Base-by-base conservation (phyloP, 2,329 filamentous ascomycete species). In the Exophiala phaeomuriformis region DNA sequence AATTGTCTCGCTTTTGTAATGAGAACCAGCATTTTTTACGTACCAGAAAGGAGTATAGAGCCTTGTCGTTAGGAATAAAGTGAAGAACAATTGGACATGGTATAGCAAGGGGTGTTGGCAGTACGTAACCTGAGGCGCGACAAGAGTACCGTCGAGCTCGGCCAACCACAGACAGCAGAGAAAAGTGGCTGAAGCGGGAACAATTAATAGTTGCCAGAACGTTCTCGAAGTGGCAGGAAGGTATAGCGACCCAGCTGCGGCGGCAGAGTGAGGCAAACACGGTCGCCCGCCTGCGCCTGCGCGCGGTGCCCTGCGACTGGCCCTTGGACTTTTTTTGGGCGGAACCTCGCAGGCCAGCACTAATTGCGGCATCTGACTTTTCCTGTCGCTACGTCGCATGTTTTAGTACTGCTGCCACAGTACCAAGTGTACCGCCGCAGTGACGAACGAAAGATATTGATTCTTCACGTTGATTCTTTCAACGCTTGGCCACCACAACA, bases 191-290 rank as follows among this genome's bases (percentile, higher is more conserved):
- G 19, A 19, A 19, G 19, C 19, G 2, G 19, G 19, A 19, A 1
- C 19, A 19, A 19, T 19, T 19, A 19, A 19, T 19, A 3, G 5
- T 12, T 41, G 39, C 39, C 39, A 41, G 53, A 55, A 55, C 32
- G 27, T 55, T 55, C 53, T 47, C 41, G 52, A 48, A 49, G 40
- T 35, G 7, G 31, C 35, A 40, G 40, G 43, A 32, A 47, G 45
- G 45, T 47, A 36, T 28, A 27, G 32, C 29, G 12, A 28, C 19
- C 19, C 19, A 19, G 19, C 19, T 19, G 19, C 31, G 6, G n/a
- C 27, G 29, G 43, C 12, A 41, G 19, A 9, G 39, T 41, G 39
- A 41, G 39, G 39, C 39, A 41, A 28, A 27, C 39, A 10, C 39
- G 27, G 36, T 28, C 39, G 19, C 19, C 19, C 19, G 19, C 19